A percentile compares a stretch with the other conserved stretches of the same genome.
phyloP scores from a whole-genome alignment of 805 yeast species.

The Kuraishia ogatae region DNA sequence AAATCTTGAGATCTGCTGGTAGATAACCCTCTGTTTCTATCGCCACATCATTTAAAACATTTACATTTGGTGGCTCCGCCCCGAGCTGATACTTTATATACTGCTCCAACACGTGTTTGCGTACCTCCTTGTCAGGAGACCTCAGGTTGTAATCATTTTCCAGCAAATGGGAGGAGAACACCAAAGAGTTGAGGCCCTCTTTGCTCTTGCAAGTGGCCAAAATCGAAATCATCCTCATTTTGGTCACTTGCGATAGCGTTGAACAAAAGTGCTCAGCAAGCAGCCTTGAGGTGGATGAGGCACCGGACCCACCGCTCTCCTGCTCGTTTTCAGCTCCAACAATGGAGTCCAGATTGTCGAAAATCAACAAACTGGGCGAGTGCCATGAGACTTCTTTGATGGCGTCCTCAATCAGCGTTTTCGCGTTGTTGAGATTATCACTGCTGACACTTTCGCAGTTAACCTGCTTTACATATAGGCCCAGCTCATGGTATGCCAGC shows the following conservation, averaged over 20 bases:
- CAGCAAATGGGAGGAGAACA: conserved; percentile 63
- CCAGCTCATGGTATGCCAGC: conserved; percentile 26
- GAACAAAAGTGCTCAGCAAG: conserved; percentile 49
- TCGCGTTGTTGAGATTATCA: conserved; percentile 41
- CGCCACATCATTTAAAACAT: conserved; percentile 43
- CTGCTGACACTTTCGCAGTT: conserved; percentile 47
- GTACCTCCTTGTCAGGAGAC: conserved; percentile 60
- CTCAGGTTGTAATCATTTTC: conserved; percentile 52
- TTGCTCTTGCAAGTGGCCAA: conserved; percentile 57
- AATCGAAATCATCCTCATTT: conserved; percentile 43
- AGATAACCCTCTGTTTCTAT: conserved; percentile 83
- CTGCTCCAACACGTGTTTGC: conserved; percentile 36
- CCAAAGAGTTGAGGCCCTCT: conserved; percentile 50
- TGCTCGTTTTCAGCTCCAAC: conserved; percentile 55
- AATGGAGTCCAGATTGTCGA: conserved; percentile 73
- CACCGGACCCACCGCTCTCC: conserved; percentile 48
- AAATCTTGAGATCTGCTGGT: conserved; percentile 68
- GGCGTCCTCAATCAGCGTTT: conserved; percentile 38
- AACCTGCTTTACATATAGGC: conserved; percentile 39
- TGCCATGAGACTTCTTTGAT: conserved; percentile 48
- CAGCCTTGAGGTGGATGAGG: conserved; percentile 28
- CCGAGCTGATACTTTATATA: conserved; percentile 16
- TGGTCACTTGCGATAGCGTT: conserved; percentile 32
- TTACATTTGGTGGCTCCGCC: conserved; percentile 25
- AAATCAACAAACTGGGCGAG: conserved; percentile 62